Evolutionary conservation across 75 land plant species (phyloP).

Genomic region (Chamaecyparis obtusa): DNA sequence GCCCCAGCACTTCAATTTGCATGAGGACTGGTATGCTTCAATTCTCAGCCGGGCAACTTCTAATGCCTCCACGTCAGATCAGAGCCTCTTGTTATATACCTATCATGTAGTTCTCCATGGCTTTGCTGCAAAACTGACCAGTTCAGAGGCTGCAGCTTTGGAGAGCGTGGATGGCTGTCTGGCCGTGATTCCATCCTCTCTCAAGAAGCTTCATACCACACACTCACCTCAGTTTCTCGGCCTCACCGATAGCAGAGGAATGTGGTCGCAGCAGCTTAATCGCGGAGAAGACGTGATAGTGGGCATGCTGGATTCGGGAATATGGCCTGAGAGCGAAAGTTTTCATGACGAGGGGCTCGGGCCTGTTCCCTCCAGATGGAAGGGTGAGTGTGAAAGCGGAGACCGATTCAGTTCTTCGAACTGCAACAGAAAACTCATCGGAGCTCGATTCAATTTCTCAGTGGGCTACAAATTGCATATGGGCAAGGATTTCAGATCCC

Average conservation of each 20-base stretch:
- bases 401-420: slow-evolving; percentile 4
- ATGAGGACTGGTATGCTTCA: too few species aligned
- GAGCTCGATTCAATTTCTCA: slow-evolving; percentile 16
- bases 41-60: too few species aligned
- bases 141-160: slow-evolving; percentile 36
- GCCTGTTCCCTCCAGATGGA: slow-evolving; percentile 16
- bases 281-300: background rate
- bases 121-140: slow-evolving; percentile 55
- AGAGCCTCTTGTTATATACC: slow-evolving; percentile 42
- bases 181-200: slow-evolving; percentile 39
- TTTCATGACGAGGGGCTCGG: slow-evolving; percentile 15
- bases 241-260: slow-evolving; percentile 18
- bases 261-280: slow-evolving; percentile 24
- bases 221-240: slow-evolving; percentile 45
- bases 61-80: background rate
- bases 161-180: slow-evolving; percentile 44
- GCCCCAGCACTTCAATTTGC: slow-evolving; percentile 44
- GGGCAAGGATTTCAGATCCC: background rate
- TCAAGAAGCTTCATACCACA: slow-evolving; percentile 59
- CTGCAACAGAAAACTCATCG: slow-evolving; percentile 19
- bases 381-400: slow-evolving; percentile 13
- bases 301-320: slow-evolving; percentile 6
- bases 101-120: slow-evolving; percentile 69
- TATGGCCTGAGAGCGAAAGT: slow-evolving; percentile 18
- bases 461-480: background rate